Evolutionary conservation across 352 stramenopile species (phyloP).

Genomic region (Pythium myriotylum): DNA sequence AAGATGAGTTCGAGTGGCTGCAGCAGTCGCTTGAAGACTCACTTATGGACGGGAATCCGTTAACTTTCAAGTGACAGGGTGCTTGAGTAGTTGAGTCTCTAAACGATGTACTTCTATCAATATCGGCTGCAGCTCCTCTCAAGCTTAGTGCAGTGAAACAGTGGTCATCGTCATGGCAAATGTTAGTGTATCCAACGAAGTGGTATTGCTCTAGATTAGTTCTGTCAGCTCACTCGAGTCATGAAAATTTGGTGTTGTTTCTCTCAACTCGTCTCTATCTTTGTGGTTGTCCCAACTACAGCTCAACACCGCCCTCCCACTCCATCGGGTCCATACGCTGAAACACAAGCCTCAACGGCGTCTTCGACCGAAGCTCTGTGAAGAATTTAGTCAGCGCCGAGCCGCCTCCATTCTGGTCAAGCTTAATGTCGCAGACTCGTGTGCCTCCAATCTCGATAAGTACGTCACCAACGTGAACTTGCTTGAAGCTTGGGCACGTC

Average conservation of each 20-base stretch:
- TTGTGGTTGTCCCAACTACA: conserved; percentile 25
- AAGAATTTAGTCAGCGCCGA: conserved; percentile 72
- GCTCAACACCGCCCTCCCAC: conserved; percentile 75
- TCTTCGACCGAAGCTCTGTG: conserved; percentile 54
- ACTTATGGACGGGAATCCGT: background rate
- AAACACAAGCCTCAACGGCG: conserved; percentile 63
- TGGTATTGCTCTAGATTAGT: too few relatives aligned
- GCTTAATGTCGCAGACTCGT: conserved; percentile 63
- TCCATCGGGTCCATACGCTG: conserved; percentile 64
- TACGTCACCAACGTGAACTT: conserved; percentile 66
- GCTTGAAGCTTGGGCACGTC: conserved; percentile 64
- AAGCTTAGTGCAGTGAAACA: too few relatives aligned
- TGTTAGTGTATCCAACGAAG: too few relatives aligned
- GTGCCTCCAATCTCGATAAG: conserved; percentile 60
- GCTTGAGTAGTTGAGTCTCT: too few relatives aligned
- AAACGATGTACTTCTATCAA: too few relatives aligned
- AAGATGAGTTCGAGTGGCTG: conserved; percentile 11
- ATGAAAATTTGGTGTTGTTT: too few relatives aligned
- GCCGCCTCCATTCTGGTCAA: conserved; percentile 51
- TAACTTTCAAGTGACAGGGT: background rate
- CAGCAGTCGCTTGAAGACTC: conserved; percentile 2
- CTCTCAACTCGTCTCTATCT: background rate
- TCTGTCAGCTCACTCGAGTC: too few relatives aligned
- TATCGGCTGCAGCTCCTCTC: too few relatives aligned
- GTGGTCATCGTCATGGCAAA: too few relatives aligned